Conservation (phyloP, 2,329 filamentous ascomycete genomes). For the Alternaria dauci region DNA sequence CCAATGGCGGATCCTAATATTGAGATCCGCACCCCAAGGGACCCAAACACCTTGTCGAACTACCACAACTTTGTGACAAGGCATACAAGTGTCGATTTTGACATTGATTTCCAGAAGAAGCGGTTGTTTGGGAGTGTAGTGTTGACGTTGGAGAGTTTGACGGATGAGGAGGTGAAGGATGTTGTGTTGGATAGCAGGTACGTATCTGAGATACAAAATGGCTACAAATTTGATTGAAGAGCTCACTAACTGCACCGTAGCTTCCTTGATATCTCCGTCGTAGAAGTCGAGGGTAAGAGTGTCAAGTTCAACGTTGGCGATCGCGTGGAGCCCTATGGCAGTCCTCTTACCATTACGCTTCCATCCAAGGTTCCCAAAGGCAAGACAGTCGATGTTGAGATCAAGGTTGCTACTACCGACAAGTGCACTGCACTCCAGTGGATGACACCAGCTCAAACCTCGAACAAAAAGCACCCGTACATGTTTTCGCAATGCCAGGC, state of each 20-base stretch:
- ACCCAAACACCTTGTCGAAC: slow-evolving; percentile 91
- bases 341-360: slow-evolving; percentile 70
- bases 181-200: slow-evolving; percentile 85
- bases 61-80: slow-evolving; percentile 86
- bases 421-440: slow-evolving; percentile 94
- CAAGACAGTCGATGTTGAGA: slow-evolving; percentile 58
- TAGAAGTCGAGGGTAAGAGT: slow-evolving; percentile 72
- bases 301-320: slow-evolving; percentile 75
- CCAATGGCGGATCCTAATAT: slow-evolving; percentile 49
- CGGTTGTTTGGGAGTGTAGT: slow-evolving; percentile 78
- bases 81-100: slow-evolving; percentile 82
- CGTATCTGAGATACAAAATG: neutral
- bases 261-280: slow-evolving; percentile 74
- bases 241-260: slow-evolving; percentile 46
- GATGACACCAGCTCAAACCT: slow-evolving; percentile 91
- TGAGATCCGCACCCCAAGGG: slow-evolving; percentile 63
- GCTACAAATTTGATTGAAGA: neutral
- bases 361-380: slow-evolving; percentile 57
- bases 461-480: slow-evolving; percentile 94
- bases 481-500: slow-evolving; percentile 99
- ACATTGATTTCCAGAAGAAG: slow-evolving; percentile 83
- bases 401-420: slow-evolving; percentile 76
- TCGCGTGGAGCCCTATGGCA: slow-evolving; percentile 76
- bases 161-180: slow-evolving; percentile 74
- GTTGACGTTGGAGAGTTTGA: slow-evolving; percentile 79